Evolutionary conservation across 306 rosid species (phyloP).

Genomic region (Cicer arietinum): DNA sequence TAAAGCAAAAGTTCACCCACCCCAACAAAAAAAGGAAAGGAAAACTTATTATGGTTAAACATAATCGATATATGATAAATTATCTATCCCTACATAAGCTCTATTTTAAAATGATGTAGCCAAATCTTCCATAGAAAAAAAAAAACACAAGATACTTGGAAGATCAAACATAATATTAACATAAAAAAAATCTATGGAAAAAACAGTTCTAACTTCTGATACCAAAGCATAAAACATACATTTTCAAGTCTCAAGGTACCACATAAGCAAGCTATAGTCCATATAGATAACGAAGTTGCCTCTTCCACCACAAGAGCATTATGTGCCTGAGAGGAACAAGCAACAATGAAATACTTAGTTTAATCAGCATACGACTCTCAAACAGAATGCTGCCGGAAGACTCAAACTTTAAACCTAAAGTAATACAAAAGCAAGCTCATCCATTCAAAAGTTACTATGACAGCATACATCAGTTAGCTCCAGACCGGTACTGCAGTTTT

Average conservation of each 20-base stretch:
- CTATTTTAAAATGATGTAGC: conserved; percentile 20
- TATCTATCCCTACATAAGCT: not conserved
- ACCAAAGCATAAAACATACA: conserved; percentile 60
- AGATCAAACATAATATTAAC: conserved; percentile 30
- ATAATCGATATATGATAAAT: not conserved
- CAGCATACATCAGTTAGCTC: conserved; percentile 73
- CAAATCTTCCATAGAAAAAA: conserved; percentile 13
- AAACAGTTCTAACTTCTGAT: conserved; percentile 5
- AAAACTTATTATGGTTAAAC: not conserved
- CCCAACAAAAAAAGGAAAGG: not conserved
- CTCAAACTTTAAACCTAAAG: conserved; percentile 28
- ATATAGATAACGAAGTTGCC: conserved; percentile 85
- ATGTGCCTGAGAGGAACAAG: conserved; percentile 71
- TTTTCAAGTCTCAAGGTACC: conserved; percentile 95
- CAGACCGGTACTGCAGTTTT: conserved; percentile 62
- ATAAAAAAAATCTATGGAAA: conserved; percentile 9
- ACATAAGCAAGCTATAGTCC: conserved; percentile 94
- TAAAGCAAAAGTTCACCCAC: not conserved
- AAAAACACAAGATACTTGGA: conserved; percentile 1
- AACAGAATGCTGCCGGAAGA: conserved; percentile 29
- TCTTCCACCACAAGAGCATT: conserved; percentile 80
- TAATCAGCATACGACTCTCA: conserved; percentile 15
- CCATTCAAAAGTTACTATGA: conserved; percentile 12
- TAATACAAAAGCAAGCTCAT: conserved; percentile 24
- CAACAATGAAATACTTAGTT: conserved; percentile 31